Conservation (phyloP, 139 green algal species). For the Micractinium conductrix region DNA sequence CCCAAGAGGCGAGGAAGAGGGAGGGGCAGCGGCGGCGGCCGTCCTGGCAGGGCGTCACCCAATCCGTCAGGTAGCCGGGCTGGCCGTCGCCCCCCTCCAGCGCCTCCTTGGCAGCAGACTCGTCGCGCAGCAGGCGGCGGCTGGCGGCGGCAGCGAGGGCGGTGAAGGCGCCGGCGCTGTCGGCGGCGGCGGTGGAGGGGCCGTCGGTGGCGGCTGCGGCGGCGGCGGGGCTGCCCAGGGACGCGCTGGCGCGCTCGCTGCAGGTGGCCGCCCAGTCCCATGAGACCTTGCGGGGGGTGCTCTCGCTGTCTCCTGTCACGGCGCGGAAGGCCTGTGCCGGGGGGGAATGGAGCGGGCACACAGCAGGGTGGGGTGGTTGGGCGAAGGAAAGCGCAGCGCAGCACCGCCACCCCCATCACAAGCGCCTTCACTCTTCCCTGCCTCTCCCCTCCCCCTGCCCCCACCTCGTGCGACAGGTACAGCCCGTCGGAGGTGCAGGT, state of each 20-base stretch:
- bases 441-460: neutral
- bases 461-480: neutral
- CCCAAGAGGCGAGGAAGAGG: neutral
- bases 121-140: constrained; percentile 1
- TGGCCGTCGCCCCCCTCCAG: neutral
- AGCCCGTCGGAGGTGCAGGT: neutral
- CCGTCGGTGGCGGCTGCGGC: neutral
- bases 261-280: neutral
- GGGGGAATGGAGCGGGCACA: neutral
- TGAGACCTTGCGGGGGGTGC: neutral
- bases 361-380: neutral
- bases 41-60: neutral
- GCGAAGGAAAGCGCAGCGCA: neutral
- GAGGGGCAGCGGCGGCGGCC: neutral
- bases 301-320: neutral
- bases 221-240: neutral
- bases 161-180: neutral
- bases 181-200: too few relatives aligned
- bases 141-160: neutral
- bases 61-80: neutral
- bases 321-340: neutral
- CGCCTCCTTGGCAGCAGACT: neutral
- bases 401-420: too few relatives aligned
- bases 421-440: neutral
- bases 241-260: neutral